Evolutionary conservation across 2,329 filamentous ascomycete species (phyloP).

Genomic region (Colletotrichum tabaci): DNA sequence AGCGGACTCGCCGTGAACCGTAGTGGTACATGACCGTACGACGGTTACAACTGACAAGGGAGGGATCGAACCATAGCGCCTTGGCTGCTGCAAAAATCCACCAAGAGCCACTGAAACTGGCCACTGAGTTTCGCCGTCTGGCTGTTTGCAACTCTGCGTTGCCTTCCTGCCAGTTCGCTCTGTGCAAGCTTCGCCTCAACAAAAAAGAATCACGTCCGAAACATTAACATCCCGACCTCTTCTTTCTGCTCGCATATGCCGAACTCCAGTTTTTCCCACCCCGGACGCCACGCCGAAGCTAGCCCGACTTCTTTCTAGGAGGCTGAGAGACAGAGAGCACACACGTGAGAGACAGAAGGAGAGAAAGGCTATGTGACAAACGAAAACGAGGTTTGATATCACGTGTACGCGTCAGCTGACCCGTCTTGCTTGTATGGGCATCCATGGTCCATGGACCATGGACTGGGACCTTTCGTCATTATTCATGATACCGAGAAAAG

Average conservation of each 20-base stretch:
- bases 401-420: slow-evolving; percentile 39
- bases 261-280: slow-evolving; percentile 1
- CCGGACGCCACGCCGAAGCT: slow-evolving; percentile 14
- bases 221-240: slow-evolving; percentile 10
- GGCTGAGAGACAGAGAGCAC: neutral
- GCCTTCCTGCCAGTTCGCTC: neutral
- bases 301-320: neutral
- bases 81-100: slow-evolving; percentile 33
- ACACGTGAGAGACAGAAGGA: too few relatives aligned
- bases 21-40: neutral
- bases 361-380: too few relatives aligned
- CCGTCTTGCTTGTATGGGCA: slow-evolving; percentile 8
- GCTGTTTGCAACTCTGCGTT: slow-evolving; percentile 29
- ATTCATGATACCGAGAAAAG: slow-evolving; percentile 4
- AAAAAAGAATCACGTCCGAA: slow-evolving; percentile 22
- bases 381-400: slow-evolving; percentile 31
- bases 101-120: slow-evolving; percentile 29
- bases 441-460: neutral
- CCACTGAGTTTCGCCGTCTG: slow-evolving; percentile 19
- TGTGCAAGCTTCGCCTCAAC: slow-evolving; percentile 21
- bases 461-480: neutral
- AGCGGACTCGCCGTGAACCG: slow-evolving; percentile 32
- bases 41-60: neutral
- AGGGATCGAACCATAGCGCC: slow-evolving; percentile 22
- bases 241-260: neutral